Evolutionary conservation across 2,329 filamentous ascomycete species (phyloP), one percentile per base, ranked within the genome.

Genomic region (Sclerotinia glacialis): DNA sequence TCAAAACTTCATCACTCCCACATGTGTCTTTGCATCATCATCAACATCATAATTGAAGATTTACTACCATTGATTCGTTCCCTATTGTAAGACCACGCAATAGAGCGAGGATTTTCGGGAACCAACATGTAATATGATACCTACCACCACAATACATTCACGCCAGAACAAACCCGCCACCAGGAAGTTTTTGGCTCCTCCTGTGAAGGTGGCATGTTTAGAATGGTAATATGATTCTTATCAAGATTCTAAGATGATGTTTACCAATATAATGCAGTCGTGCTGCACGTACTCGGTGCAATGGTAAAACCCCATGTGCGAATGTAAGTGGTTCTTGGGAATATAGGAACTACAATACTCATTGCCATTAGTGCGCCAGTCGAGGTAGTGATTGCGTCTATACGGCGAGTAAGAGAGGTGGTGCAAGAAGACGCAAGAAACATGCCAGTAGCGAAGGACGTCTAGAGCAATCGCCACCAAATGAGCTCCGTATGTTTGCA

Each of bases 171-270:
- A 72, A 52, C 67, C 67, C 9, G 37, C 62, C 28, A 68, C 72
- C 59, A 74, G 71, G 71, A 74, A 74, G 61, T 73, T 74, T 50
- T 69, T 69, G 5, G 69, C 72, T 31, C 82, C 81, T 59, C 82
- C 82, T 1, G 81, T 83, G 37, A 83, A 83, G 72, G 77, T 81
- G 61, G 82, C 82, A 28, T 83, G 82, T 70, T 77, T 83, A 66
- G 78, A 81, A 64, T 83, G 81, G 81, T 83, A 78, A 67, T 79
- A 42, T 46, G 44, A 31, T n/a, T 60, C 44, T 37, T 16, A 47
- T 31, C 42, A 9, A 6, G 34, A 49, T 60, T 34, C 14, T 49
- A 18, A 21, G 21, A 37, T 16, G 40, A 53, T 26, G 42, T 46
- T 40, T 23, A 44, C 40, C 61, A 60, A 67, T 12, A 34, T 58